Percentiles rank a stretch among this genome's conserved stretches.
These are phyloP conservation scores for Bocquillonia castaneifolia DNA, from an alignment of 441 rosid species.

Conservation along the genomic window DNA sequence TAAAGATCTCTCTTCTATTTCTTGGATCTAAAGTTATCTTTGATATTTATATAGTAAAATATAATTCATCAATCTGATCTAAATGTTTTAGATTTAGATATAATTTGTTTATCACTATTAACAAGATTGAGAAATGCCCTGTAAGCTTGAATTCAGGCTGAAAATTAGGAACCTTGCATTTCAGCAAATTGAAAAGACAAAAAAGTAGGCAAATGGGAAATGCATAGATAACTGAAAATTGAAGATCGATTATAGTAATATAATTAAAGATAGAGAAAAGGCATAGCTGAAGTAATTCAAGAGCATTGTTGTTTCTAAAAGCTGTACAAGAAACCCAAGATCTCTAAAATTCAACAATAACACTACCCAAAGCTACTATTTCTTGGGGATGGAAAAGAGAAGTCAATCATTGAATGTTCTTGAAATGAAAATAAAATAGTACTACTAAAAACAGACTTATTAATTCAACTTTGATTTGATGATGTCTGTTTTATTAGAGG, in stretches of 20 bases:
- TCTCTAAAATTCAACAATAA: conserved; percentile 24
- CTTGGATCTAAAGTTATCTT: not conserved
- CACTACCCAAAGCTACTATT: conserved; percentile 17
- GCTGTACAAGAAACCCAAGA: conserved; percentile 49
- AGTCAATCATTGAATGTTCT: conserved; percentile 22
- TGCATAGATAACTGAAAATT: not conserved
- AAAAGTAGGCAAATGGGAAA: not conserved
- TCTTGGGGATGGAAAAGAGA: conserved; percentile 25
- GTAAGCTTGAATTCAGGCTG: not conserved
- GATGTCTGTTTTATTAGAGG: conserved; percentile 86
- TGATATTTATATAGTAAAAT: not conserved
- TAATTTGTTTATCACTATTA: not conserved
- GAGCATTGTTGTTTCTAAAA: conserved; percentile 36
- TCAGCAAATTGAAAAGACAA: conserved; percentile 3
- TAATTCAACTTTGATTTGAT: conserved; percentile 41
- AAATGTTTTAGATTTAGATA: not conserved
- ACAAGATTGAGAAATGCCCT: not conserved
- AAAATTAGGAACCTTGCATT: conserved; percentile 2
- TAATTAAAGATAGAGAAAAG: not conserved
- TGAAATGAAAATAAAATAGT: not conserved
- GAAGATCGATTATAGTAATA: not conserved
- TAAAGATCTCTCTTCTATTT: not conserved
- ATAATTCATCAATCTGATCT: not conserved
- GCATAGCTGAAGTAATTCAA: conserved; percentile 24
- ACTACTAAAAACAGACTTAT: not conserved